Evolutionary conservation across 2,329 filamentous ascomycete genomes (phyloP).

Genomic region (Diaporthe sp.): DNA sequence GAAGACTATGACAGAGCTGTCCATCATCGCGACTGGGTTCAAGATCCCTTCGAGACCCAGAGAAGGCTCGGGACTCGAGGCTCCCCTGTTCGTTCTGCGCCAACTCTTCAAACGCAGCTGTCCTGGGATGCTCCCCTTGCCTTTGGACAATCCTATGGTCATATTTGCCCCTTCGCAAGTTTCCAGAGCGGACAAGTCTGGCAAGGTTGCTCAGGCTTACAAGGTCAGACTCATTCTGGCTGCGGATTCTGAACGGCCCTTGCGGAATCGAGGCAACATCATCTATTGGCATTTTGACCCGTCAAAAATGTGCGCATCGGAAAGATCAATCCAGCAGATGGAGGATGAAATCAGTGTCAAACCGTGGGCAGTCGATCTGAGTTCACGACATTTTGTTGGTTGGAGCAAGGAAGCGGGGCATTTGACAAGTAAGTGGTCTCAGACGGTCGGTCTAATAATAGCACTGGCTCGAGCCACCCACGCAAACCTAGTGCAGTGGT

Average conservation of each 20-base stretch:
- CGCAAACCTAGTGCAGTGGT: too few species aligned
- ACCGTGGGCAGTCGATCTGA: background rate
- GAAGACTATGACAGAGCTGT: conserved; percentile 1
- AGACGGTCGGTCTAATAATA: background rate
- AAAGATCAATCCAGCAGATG: background rate
- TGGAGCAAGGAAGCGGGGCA: background rate
- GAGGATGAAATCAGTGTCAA: background rate
- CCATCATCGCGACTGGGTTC: background rate
- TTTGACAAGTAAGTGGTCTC: background rate
- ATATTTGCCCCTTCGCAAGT: background rate
- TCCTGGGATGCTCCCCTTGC: accelerated
- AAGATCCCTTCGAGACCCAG: background rate
- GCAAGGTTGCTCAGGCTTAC: background rate
- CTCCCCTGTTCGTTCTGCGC: background rate
- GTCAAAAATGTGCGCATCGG: background rate
- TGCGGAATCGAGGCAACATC: background rate
- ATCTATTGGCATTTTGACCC: background rate
- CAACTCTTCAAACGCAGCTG: background rate
- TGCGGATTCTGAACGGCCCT: background rate
- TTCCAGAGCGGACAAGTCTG: background rate
- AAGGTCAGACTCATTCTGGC: background rate
- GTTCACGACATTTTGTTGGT: background rate
- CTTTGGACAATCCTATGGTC: background rate
- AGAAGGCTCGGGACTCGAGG: background rate
- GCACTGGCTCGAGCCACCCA: background rate